These are phyloP conservation scores for Lentinula novae-zelandiae DNA, from an alignment of 1,284 basidiomycete genomes.

Conservation along the genomic window DNA sequence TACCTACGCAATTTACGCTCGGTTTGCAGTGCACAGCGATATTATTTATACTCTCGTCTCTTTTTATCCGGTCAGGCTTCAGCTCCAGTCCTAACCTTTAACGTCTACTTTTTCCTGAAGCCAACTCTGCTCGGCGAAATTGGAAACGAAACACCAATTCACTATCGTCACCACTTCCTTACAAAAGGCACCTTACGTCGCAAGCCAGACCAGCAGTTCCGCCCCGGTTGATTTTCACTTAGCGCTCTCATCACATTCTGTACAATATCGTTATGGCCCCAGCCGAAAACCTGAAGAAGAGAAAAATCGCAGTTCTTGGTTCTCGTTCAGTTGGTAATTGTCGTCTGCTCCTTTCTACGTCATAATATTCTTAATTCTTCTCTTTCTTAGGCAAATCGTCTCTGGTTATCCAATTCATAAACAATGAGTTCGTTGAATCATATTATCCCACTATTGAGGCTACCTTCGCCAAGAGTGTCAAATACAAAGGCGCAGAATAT, in stretches of 20 bases:
- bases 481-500: conserved; percentile 82
- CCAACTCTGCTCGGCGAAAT: not conserved
- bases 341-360: conserved; percentile 19
- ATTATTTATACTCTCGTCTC: conserved; percentile 11
- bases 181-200: not conserved
- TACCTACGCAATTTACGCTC: not conserved
- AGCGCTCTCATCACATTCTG: not conserved
- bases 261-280: conserved; percentile 33
- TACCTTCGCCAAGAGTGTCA: conserved; percentile 83
- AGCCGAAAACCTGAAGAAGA: conserved; percentile 70
- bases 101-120: not conserved
- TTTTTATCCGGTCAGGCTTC: not conserved
- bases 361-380: conserved; percentile 13
- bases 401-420: conserved; percentile 48
- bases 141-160: not conserved
- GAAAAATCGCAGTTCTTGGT: conserved; percentile 56
- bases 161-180: not conserved
- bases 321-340: conserved; percentile 47
- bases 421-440: conserved; percentile 45
- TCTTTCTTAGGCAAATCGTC: conserved; percentile 42
- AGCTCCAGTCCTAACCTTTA: not conserved
- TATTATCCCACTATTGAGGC: conserved; percentile 78
- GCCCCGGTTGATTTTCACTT: conserved; percentile 7
- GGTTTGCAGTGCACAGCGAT: not conserved
- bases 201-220: not conserved